Evolutionary conservation across 2,329 filamentous ascomycete species (phyloP), one percentile per base, ranked within the genome.

Genomic region (Byssothecium circinans): DNA sequence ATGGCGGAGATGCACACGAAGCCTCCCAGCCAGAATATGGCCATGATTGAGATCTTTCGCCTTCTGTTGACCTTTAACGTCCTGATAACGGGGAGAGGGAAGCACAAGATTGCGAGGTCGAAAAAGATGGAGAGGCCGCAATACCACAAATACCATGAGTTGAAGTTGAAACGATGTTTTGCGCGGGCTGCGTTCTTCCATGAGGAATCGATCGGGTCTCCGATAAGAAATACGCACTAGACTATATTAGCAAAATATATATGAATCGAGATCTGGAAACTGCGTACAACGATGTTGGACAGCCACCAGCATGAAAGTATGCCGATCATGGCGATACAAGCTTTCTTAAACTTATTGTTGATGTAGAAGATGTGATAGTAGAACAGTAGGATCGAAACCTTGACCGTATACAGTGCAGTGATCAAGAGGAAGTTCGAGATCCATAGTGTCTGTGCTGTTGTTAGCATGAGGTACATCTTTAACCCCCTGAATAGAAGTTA

Each of bases 21-120:
- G 5, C 45, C 49, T 12, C 54, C 54, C 6, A 54, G 45, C 54
- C 52, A 55, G 45, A 57, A 57, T 5, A 57, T 57, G 11, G 44
- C 54, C 2, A 57, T 41, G 29, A 57, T 51, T 1, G 49, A 57
- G 27, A 55, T 33, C 39, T 57, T 57, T 20, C 48, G 41, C 38
- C 41, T 49, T 8, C 27, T 45, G 37, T 46, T 40, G 29, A 57
- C 33, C 4, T 45, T 37, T 1, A 55, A 40, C 6, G 35, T 35
- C 25, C 43, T 47, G 17, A 57, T 52, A 41, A 57, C 52, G 11
- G 54, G 54, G n/a, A 57, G 44, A 2, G 54, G 54, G 38, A 53
- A 55, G 38, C 49, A 53, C 22, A 57, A 47, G 15, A 57, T 51
- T 6, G 45, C 35, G 27, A 57, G 22, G 41, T 57, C 54, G 45